Evolutionary conservation across 2,329 filamentous ascomycete genomes (phyloP).

Genomic region (Laburnicola sp.): DNA sequence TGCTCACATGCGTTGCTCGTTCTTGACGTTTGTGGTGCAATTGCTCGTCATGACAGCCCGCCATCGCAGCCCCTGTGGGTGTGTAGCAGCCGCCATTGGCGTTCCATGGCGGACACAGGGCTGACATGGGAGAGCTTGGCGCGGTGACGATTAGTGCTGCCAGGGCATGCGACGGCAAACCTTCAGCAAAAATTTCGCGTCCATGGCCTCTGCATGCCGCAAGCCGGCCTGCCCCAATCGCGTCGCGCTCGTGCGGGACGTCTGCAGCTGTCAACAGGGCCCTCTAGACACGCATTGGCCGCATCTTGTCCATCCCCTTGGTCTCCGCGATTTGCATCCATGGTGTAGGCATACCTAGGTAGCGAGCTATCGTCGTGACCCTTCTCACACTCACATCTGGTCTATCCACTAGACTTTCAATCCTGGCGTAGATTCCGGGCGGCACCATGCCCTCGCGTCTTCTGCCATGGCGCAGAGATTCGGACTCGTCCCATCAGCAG

Average conservation of each 20-base stretch:
- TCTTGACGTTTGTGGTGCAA: background rate
- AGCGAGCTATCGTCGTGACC: background rate
- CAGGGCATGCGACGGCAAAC: background rate
- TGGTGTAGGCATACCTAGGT: no score
- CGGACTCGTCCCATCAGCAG: slow-evolving; percentile 24
- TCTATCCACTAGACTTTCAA: no score
- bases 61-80: background rate
- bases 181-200: slow-evolving; percentile 6
- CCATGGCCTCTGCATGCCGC: slow-evolving; percentile 1
- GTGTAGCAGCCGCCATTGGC: no score
- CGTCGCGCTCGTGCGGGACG: background rate
- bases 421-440: no score
- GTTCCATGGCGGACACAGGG: background rate
- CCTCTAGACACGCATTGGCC: background rate
- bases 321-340: slow-evolving; percentile 1
- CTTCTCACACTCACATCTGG: no score
- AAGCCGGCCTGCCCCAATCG: background rate
- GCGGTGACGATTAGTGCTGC: slow-evolving; percentile 3
- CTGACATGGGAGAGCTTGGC: slow-evolving; percentile 4
- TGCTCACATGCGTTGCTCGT: slow-evolving; percentile 13
- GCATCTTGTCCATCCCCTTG: background rate
- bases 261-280: slow-evolving; percentile 1
- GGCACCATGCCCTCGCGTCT: slow-evolving; percentile 28
- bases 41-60: background rate
- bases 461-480: slow-evolving; percentile 21